Conservation (phyloP, 371 early-diverging fungal species). For the Funneliformis caledonium region DNA sequence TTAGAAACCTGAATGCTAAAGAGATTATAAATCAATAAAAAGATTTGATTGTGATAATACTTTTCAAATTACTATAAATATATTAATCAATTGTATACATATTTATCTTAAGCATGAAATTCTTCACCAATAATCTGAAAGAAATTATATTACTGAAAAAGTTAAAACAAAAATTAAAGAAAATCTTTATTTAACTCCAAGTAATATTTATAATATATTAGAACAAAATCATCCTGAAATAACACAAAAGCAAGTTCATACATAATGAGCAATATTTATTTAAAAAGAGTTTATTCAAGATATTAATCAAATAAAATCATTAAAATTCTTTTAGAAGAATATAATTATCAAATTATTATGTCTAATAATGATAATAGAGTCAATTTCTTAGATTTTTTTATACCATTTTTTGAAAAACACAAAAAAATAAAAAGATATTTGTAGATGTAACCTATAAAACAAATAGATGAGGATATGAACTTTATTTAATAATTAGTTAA, state of each 20-base stretch:
- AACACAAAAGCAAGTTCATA: background rate
- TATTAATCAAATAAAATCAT: background rate
- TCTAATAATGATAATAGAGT: background rate
- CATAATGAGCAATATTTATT: background rate
- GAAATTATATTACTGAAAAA: background rate
- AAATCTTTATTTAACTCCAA: background rate
- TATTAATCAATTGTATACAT: no score
- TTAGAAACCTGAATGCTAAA: no score
- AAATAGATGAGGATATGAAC: background rate
- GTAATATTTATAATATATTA: background rate
- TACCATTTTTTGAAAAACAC: background rate
- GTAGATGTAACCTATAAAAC: background rate
- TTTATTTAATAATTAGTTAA: background rate
- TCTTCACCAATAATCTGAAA: background rate
- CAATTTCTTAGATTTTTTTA: background rate
- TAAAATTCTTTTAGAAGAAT: conserved; percentile 1
- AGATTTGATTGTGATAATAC: no score
- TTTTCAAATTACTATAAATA: no score
- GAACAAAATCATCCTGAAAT: background rate
- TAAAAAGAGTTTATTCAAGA: background rate
- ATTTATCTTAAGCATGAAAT: background rate
- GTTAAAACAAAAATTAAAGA: background rate
- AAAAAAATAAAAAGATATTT: background rate
- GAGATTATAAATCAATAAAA: no score
- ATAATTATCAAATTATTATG: no score